phyloP scores from a whole-genome alignment of 768 basidiomycete species.

The Panus rudis region DNA sequence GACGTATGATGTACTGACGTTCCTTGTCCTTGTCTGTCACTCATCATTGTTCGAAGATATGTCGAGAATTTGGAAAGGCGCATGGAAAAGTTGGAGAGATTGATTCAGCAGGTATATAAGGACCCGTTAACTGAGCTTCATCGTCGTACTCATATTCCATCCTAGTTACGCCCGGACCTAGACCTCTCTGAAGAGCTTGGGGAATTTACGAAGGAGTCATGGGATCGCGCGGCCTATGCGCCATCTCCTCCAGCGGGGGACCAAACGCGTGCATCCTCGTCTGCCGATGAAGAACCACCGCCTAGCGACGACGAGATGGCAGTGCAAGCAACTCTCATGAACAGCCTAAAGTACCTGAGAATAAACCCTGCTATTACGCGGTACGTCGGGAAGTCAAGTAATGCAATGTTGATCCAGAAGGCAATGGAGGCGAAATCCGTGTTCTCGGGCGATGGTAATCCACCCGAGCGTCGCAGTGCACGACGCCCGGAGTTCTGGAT shows the following conservation, averaged over 20 bases:
- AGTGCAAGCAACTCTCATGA: neutral
- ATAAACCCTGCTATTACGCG: conserved; percentile 4
- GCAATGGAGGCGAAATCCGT: conserved; percentile 5
- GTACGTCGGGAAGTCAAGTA: conserved; percentile 11
- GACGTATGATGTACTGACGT: too few relatives aligned
- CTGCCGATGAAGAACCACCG: conserved; percentile 1
- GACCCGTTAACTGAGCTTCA: neutral
- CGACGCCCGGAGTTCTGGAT: too few relatives aligned
- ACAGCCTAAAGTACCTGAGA: conserved; percentile 4
- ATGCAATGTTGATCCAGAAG: conserved; percentile 5
- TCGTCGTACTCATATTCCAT: neutral
- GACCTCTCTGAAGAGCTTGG: neutral
- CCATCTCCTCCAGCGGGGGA: neutral
- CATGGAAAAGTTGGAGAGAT: conserved; percentile 7
- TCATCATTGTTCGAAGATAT: conserved; percentile 3
- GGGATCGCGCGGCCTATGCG: too few relatives aligned
- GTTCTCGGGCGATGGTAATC: too few relatives aligned
- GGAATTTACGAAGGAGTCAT: too few relatives aligned
- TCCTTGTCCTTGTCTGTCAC: too few relatives aligned
- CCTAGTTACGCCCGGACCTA: conserved; percentile 1
- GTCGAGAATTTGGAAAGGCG: conserved; percentile 7
- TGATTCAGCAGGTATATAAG: conserved; percentile 5
- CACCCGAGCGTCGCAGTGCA: too few relatives aligned
- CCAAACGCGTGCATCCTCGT: neutral
- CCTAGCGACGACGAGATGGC: conserved; percentile 10